Percentiles rank a stretch among this genome's conserved stretches.
Conservation (phyloP, 805 yeast species). For the Hanseniaspora nectarophila region DNA sequence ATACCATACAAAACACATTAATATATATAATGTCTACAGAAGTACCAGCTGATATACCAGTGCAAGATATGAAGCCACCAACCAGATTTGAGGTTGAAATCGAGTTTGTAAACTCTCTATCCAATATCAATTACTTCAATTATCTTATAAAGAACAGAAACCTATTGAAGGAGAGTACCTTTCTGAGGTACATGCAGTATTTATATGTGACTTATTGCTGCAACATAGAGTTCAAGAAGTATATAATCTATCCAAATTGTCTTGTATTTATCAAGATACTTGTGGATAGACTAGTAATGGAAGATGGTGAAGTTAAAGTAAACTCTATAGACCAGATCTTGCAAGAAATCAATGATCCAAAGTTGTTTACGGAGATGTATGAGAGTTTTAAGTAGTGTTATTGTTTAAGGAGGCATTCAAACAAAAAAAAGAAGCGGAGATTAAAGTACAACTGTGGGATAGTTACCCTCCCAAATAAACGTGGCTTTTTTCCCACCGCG, state of each 20-base stretch:
- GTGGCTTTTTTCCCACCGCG: neutral
- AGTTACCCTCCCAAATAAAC: too few relatives aligned
- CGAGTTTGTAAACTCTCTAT: constrained; percentile 79
- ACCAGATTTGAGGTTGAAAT: constrained; percentile 34
- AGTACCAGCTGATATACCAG: neutral
- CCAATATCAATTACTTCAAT: constrained; percentile 78
- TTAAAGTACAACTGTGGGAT: constrained; percentile 9
- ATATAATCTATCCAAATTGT: constrained; percentile 65
- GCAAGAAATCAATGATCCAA: constrained; percentile 24
- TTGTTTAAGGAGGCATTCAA: too few relatives aligned
- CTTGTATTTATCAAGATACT: constrained; percentile 62
- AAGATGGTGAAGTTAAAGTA: constrained; percentile 5
- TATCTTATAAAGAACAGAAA: constrained; percentile 75
- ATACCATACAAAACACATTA: neutral
- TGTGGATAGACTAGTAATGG: constrained; percentile 25
- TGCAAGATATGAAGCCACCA: constrained; percentile 30
- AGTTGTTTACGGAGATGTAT: constrained; percentile 61
- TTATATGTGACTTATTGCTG: constrained; percentile 60
- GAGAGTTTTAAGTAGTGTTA: constrained; percentile 48
- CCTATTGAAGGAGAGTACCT: constrained; percentile 51
- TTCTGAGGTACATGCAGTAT: constrained; percentile 65
- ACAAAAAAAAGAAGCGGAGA: too few relatives aligned
- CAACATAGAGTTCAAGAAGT: constrained; percentile 42
- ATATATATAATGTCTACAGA: neutral
- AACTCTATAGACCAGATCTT: neutral